phyloP scores from a whole-genome alignment of 2,329 filamentous ascomycete genomes.

The Phyllosticta citribraziliensis region DNA sequence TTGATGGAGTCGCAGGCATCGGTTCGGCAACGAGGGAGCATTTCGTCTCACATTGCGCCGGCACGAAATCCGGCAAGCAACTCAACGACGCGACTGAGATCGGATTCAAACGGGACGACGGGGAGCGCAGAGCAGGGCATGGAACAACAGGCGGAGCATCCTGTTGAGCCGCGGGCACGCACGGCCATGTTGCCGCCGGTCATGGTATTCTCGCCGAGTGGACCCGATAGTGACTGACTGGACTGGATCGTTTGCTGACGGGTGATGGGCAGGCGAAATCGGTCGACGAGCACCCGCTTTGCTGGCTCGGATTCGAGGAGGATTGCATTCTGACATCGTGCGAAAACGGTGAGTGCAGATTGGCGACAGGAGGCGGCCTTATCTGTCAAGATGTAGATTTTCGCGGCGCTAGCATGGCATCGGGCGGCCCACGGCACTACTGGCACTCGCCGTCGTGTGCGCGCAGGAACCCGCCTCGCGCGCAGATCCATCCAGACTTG shows the following conservation, averaged over 20 bases:
- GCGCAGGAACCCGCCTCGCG: slow-evolving; percentile 9
- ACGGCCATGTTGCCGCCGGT: slow-evolving; percentile 86
- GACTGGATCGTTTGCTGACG: slow-evolving; percentile 15
- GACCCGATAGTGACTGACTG: not conserved
- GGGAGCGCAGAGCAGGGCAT: slow-evolving; percentile 42
- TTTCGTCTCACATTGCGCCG: slow-evolving; percentile 42
- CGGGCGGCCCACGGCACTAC: slow-evolving; percentile 4
- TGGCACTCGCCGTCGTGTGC: slow-evolving; percentile 4
- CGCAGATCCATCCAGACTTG: not conserved
- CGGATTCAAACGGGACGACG: slow-evolving; percentile 57
- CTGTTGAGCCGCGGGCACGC: slow-evolving; percentile 72
- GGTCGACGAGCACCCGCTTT: slow-evolving; percentile 76
- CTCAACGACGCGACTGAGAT: slow-evolving; percentile 52
- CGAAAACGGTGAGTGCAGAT: slow-evolving; percentile 60
- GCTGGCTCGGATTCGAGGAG: slow-evolving; percentile 88
- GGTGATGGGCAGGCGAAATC: slow-evolving; percentile 54
- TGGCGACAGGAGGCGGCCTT: not conserved
- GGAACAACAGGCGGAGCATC: slow-evolving; percentile 52
- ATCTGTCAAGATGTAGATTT: slow-evolving; percentile 10
- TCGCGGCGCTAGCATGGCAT: slow-evolving; percentile 2
- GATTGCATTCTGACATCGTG: slow-evolving; percentile 89
- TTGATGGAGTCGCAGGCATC: slow-evolving; percentile 33
- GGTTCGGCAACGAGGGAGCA: slow-evolving; percentile 46
- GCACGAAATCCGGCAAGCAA: slow-evolving; percentile 50
- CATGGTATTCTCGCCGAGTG: slow-evolving; percentile 46